Evolutionary conservation across 176 grass and related monocot genomes (phyloP), one percentile per base, ranked within the genome.

Genomic region (Aegilops bicornis): DNA sequence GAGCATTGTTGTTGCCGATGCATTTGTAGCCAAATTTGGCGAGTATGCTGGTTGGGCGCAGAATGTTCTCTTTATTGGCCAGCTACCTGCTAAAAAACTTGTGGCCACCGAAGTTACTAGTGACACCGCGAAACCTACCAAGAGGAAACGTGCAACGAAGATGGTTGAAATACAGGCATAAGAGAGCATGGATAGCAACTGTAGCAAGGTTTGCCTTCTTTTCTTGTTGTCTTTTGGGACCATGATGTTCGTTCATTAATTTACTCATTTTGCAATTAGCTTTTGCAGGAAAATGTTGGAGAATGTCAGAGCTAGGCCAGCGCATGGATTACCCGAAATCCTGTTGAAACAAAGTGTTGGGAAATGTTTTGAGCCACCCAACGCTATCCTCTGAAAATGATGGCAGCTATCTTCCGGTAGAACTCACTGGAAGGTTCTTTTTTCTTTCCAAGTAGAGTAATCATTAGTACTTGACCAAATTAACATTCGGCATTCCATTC

Each of bases 31-130:
- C 76, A 96, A 87, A 88, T 98, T 94, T 84, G 97, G 92, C 33
- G 88, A 79, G 43, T 96, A 92, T 79, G 97, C 97, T 27, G 97
- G 97, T 59, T 98, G 94, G 97, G 97, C 94, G 64, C 97, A 96
- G 83, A 98, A 91, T 92, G 93, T 98, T 47, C 92, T 96, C 7
- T 98, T 98, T 67, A 98, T 98, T 24, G 94, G 86, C 52, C 93
- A 98, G 45, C 66, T 98, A 69, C 83, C 94, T 73, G 79, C 79
- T 65, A 85, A 92, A 74, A 94, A 96, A 45, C 71, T 86, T 54
- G 24, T 73, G 48, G 82, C 70, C n/a, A 22, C 60, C 25, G 37
- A 78, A 68, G 40, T 24, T 70, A 50, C n/a, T 24, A 69, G 17
- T 60, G 71, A 23, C 3, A n/a, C 35, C 16, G 62, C 29, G 35